A percentile compares a stretch with the other conserved stretches of the same genome.
These are phyloP conservation scores for Saturnispora hagleri DNA, from an alignment of 805 yeast genomes.

Conservation along the genomic window DNA sequence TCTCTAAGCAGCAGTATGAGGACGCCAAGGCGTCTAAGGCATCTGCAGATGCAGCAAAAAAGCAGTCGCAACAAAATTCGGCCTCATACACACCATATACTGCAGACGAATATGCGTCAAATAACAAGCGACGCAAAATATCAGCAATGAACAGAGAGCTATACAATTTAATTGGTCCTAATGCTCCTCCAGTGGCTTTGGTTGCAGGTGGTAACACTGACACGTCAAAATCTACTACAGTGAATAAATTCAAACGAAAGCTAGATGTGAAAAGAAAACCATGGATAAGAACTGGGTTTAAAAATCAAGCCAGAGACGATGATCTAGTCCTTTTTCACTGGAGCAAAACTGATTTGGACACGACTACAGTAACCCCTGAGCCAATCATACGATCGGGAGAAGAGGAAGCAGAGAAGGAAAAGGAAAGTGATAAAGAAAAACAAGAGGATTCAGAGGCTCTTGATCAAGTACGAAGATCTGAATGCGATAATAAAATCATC, in stretches of 20 bases:
- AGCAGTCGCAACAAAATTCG: conserved; percentile 3
- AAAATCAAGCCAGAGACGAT: conserved; percentile 42
- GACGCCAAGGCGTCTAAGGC: conserved; percentile 25
- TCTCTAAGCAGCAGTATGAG: conserved; percentile 33
- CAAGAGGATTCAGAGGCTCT: not conserved
- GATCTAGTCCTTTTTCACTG: conserved; percentile 63
- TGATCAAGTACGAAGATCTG: not conserved
- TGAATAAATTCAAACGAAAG: conserved; percentile 48
- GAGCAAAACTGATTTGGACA: conserved; percentile 55
- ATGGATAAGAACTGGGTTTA: conserved; percentile 67
- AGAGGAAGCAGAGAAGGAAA: not conserved
- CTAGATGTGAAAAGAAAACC: conserved; percentile 42
- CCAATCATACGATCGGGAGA: not conserved
- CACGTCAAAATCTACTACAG: conserved; percentile 15
- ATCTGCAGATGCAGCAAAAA: conserved; percentile 10
- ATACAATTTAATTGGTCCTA: conserved; percentile 81
- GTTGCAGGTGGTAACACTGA: conserved; percentile 14
- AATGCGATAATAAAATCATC: conserved; percentile 27
- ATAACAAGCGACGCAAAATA: conserved; percentile 27
- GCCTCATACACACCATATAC: conserved; percentile 13
- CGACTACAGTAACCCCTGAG: not conserved
- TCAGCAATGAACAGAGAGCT: conserved; percentile 84
- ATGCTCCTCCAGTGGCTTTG: conserved; percentile 77
- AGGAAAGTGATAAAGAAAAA: not conserved
- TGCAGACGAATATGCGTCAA: conserved; percentile 17